These are phyloP conservation scores for Wickerhamiella bombiphila DNA, from an alignment of 805 yeast genomes.

Conservation along the genomic window DNA sequence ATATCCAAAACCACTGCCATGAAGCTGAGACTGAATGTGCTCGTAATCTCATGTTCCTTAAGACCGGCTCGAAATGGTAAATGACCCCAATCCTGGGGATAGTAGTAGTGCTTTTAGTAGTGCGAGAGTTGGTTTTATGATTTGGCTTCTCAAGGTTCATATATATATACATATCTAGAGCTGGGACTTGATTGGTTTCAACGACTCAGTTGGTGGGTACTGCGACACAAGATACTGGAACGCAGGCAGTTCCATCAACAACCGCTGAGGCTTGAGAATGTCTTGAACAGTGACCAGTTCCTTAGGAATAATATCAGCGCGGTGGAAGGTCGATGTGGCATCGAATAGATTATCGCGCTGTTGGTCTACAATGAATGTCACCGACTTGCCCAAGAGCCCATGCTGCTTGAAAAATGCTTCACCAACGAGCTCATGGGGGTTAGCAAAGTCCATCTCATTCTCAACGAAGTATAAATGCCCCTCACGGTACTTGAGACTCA, in stretches of 20 bases:
- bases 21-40: constrained; percentile 25
- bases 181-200: constrained; percentile 5
- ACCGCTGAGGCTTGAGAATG: constrained; percentile 59
- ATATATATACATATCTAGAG: background rate
- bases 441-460: constrained; percentile 26
- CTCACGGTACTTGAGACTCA: constrained; percentile 62
- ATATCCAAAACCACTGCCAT: constrained; percentile 7
- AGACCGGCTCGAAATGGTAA: constrained; percentile 19
- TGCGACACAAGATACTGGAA: constrained; percentile 39
- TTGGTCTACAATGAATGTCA: constrained; percentile 55
- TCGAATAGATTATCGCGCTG: constrained; percentile 45
- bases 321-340: constrained; percentile 38
- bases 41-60: constrained; percentile 22
- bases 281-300: constrained; percentile 77
- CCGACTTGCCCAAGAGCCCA: constrained; percentile 14
- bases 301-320: constrained; percentile 51
- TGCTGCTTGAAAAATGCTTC: constrained; percentile 37
- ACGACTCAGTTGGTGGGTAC: constrained; percentile 8
- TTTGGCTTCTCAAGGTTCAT: no score
- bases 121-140: no score
- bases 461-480: constrained; percentile 67
- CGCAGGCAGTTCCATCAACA: constrained; percentile 59
- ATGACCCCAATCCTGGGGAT: no score
- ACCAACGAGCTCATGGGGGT: constrained; percentile 30
- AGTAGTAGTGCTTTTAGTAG: no score